A percentile compares a stretch with the other conserved stretches of the same genome.
phyloP scores from a whole-genome alignment of 2,329 filamentous ascomycete genomes.

The Epicoccum sorghinum region DNA sequence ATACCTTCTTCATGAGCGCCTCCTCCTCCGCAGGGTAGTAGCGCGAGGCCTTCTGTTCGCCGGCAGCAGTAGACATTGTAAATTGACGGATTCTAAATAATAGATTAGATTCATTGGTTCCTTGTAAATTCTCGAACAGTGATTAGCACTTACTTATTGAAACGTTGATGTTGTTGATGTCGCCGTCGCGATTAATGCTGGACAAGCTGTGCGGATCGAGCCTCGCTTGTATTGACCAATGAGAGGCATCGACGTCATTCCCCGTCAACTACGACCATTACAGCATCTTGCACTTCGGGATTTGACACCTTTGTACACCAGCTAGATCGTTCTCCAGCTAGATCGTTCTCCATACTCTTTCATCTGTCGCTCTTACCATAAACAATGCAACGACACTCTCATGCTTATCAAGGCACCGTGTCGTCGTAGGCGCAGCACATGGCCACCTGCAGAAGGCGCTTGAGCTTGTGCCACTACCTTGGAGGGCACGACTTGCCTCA shows the following conservation, averaged over 20 bases:
- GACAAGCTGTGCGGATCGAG: constrained; percentile 26
- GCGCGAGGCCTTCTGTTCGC: constrained; percentile 83
- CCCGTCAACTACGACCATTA: too few species aligned
- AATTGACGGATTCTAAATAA: not conserved
- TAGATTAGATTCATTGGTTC: constrained; percentile 6
- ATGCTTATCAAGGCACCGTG: too few species aligned
- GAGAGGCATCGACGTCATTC: constrained; percentile 7
- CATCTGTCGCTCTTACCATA: too few species aligned
- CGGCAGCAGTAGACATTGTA: constrained; percentile 29
- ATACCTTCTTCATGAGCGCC: constrained; percentile 88
- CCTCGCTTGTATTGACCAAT: constrained; percentile 15
- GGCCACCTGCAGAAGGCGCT: not conserved
- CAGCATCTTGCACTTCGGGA: too few species aligned
- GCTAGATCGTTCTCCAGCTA: too few species aligned
- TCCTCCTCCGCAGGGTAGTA: constrained; percentile 98
- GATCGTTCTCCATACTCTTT: too few species aligned
- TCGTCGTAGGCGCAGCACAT: too few species aligned
- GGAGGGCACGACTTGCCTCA: constrained; percentile 29
- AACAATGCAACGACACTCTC: too few species aligned
- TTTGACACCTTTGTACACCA: too few species aligned
- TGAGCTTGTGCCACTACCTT: not conserved
- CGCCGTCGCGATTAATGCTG: constrained; percentile 25
- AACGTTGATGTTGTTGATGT: constrained; percentile 23
- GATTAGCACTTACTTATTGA: not conserved
- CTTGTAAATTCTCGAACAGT: not conserved